Percentiles rank a stretch among this genome's conserved stretches.
Evolutionary conservation across 805 yeast species (phyloP).

Genomic region (Lipomyces mesembrius): DNA sequence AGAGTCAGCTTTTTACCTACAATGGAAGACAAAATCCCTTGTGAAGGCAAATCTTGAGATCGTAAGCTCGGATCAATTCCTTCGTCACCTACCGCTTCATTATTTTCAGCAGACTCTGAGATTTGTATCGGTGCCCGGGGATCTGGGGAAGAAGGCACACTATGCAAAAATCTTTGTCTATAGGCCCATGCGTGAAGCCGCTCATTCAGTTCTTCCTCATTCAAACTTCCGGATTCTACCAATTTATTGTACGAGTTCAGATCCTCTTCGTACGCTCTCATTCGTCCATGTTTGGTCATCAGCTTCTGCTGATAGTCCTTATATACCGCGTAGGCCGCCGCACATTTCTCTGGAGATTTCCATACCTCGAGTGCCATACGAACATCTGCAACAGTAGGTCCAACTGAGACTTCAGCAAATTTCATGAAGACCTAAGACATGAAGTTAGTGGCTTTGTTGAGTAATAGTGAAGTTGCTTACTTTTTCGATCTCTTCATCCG

Average conservation of each 20-base stretch:
- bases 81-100: background rate
- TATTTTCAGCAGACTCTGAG: background rate
- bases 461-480: background rate
- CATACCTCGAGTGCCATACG: conserved; percentile 9
- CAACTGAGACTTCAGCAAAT: conserved; percentile 5
- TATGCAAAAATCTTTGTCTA: conserved; percentile 22
- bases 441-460: background rate
- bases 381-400: conserved; percentile 12
- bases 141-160: conserved; percentile 16
- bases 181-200: conserved; percentile 23
- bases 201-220: conserved; percentile 17
- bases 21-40: background rate
- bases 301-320: conserved; percentile 9
- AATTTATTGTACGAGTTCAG: conserved; percentile 12
- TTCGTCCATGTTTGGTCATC: conserved; percentile 14
- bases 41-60: background rate
- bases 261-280: conserved; percentile 19
- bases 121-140: background rate
- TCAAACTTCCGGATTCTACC: background rate
- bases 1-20: background rate
- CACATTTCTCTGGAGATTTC: conserved; percentile 2
- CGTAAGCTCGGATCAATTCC: conserved; percentile 2
- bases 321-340: conserved; percentile 9
- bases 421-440: conserved; percentile 10
- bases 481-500: conserved; percentile 3